Conservation (phyloP, 805 yeast genomes). For the Torulaspora quercuum region DNA sequence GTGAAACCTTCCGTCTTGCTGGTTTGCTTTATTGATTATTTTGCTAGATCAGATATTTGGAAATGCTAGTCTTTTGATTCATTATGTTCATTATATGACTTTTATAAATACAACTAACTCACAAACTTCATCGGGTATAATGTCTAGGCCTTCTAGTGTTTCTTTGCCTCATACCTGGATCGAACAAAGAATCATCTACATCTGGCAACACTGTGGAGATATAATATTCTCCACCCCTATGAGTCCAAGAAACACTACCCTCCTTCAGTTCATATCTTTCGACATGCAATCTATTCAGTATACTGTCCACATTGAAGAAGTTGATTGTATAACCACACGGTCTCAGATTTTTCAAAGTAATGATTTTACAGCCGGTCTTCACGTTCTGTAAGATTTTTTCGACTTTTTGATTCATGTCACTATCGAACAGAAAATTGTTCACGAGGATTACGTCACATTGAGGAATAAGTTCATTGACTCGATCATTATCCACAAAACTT, state of each 20-base stretch:
- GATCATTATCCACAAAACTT: slow-evolving; percentile 65
- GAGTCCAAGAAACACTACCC: slow-evolving; percentile 86
- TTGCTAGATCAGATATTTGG: too few species aligned
- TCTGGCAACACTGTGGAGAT: slow-evolving; percentile 60
- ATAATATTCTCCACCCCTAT: slow-evolving; percentile 70
- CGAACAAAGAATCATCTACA: slow-evolving; percentile 36
- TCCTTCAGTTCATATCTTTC: slow-evolving; percentile 60
- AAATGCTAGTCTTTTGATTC: neutral
- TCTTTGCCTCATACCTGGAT: slow-evolving; percentile 27
- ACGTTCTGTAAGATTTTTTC: slow-evolving; percentile 60
- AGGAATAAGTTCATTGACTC: slow-evolving; percentile 52
- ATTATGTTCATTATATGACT: neutral
- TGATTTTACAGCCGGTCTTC: slow-evolving; percentile 71
- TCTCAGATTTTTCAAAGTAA: slow-evolving; percentile 74
- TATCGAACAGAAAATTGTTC: slow-evolving; percentile 81
- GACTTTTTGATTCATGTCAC: slow-evolving; percentile 64
- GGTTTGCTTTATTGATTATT: too few species aligned
- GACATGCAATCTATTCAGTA: slow-evolving; percentile 63
- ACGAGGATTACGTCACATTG: slow-evolving; percentile 70
- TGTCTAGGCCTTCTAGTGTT: slow-evolving; percentile 20
- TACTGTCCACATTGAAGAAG: slow-evolving; percentile 49
- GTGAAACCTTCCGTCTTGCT: too few species aligned
- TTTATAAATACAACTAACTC: too few species aligned
- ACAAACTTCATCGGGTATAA: slow-evolving; percentile 31
- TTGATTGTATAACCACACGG: slow-evolving; percentile 67